Evolutionary conservation across 495 filamentous ascomycete species (phyloP).

Genomic region (Arthonia radiata): DNA sequence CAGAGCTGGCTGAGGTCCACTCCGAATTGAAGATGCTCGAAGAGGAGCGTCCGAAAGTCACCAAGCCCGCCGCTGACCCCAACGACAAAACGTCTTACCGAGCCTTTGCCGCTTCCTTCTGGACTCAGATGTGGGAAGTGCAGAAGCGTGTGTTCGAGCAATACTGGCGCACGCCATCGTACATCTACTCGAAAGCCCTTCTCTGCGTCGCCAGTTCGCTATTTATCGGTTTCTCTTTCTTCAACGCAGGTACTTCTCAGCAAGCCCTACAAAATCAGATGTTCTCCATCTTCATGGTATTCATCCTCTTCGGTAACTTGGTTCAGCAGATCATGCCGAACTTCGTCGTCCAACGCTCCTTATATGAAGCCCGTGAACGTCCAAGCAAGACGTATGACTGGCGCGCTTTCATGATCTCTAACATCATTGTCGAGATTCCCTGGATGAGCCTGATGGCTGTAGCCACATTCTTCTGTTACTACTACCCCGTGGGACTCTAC

Average conservation of each 20-base stretch:
- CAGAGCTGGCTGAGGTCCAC: slow-evolving; percentile 42
- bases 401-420: slow-evolving; percentile 36
- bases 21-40: slow-evolving; percentile 46
- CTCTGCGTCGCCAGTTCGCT: slow-evolving; percentile 32
- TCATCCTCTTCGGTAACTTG: slow-evolving; percentile 51
- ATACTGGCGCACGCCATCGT: slow-evolving; percentile 72
- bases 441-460: slow-evolving; percentile 49
- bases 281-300: slow-evolving; percentile 46
- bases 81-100: slow-evolving; percentile 13
- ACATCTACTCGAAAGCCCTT: slow-evolving; percentile 48
- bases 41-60: slow-evolving; percentile 24
- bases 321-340: slow-evolving; percentile 70
- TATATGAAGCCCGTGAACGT: slow-evolving; percentile 72
- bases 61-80: slow-evolving; percentile 2
- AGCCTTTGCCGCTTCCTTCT: slow-evolving; percentile 32
- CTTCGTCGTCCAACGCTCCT: slow-evolving; percentile 47
- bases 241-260: slow-evolving; percentile 36
- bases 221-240: slow-evolving; percentile 82
- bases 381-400: slow-evolving; percentile 67
- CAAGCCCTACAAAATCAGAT: slow-evolving; percentile 52
- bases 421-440: slow-evolving; percentile 46
- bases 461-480: slow-evolving; percentile 50
- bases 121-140: slow-evolving; percentile 26
- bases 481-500: slow-evolving; percentile 60
- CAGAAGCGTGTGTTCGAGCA: slow-evolving; percentile 52